phyloP scores from a whole-genome alignment of 2,329 filamentous ascomycete genomes.

The Aureobasidium vineae region DNA sequence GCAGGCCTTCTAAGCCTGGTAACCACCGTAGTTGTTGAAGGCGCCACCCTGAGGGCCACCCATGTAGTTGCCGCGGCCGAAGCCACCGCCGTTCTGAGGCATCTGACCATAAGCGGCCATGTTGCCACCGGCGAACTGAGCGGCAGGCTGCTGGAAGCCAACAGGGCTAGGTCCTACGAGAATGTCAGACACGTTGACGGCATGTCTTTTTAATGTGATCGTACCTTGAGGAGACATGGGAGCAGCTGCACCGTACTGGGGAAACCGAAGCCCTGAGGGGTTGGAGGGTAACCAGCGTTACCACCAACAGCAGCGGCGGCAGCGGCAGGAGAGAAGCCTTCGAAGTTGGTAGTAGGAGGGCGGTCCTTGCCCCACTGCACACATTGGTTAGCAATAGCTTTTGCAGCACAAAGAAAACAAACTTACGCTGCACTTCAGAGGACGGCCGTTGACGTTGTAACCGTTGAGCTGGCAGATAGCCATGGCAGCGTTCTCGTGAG shows the following conservation, averaged over 20 bases:
- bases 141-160: slow-evolving; percentile 54
- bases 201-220: slow-evolving; percentile 31
- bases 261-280: slow-evolving; percentile 75
- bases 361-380: slow-evolving; percentile 97
- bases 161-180: slow-evolving; percentile 33
- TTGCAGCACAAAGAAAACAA: slow-evolving; percentile 27
- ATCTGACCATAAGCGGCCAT: slow-evolving; percentile 52
- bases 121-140: slow-evolving; percentile 64
- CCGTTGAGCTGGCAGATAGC: slow-evolving; percentile 97
- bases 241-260: slow-evolving; percentile 80
- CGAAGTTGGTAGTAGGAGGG: slow-evolving; percentile 77
- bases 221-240: slow-evolving; percentile 62
- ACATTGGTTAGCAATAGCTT: slow-evolving; percentile 32
- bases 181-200: slow-evolving; percentile 31
- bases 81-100: slow-evolving; percentile 72
- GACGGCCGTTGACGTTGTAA: slow-evolving; percentile 96
- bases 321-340: slow-evolving; percentile 74
- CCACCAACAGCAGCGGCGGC: slow-evolving; percentile 67
- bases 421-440: slow-evolving; percentile 97
- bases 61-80: slow-evolving; percentile 68
- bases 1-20: slow-evolving; percentile 51
- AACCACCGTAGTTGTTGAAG: slow-evolving; percentile 50
- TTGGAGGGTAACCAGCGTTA: slow-evolving; percentile 65
- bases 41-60: slow-evolving; percentile 51
- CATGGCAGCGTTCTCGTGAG: slow-evolving; percentile 96